Conservation (phyloP, 225 moss, liverwort and hornwort genomes). For the Bryum argenteum region DNA sequence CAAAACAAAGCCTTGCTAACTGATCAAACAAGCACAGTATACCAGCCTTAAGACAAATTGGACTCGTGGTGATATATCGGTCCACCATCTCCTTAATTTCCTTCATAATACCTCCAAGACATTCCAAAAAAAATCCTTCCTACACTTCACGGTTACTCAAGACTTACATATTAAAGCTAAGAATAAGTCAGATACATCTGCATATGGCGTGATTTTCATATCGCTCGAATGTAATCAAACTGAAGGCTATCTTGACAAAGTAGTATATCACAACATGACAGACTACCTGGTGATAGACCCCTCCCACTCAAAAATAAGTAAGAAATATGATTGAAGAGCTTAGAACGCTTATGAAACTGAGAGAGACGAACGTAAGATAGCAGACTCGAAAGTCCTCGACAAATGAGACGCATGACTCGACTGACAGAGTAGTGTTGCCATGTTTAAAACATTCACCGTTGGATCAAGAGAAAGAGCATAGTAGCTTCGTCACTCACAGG, state of each 20-base stretch:
- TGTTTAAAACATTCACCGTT: constrained; percentile 2
- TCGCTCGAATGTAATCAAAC: background rate
- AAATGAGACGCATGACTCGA: background rate
- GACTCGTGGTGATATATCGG: background rate
- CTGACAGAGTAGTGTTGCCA: constrained; percentile 8
- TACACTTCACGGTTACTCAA: background rate
- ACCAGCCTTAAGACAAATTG: background rate
- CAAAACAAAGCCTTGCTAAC: constrained; percentile 5
- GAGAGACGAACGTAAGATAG: background rate
- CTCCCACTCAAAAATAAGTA: background rate
- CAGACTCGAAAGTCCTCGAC: constrained; percentile 16
- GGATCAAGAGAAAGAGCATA: constrained; percentile 11
- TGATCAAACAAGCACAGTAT: background rate
- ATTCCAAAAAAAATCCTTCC: no score
- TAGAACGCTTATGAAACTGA: background rate
- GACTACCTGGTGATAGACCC: constrained; percentile 13
- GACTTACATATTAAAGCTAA: constrained; percentile 15
- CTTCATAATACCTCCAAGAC: no score
- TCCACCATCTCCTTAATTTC: background rate
- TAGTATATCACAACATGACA: constrained; percentile 1
- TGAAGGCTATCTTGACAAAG: constrained; percentile 5
- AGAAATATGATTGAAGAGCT: background rate
- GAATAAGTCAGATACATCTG: constrained; percentile 7
- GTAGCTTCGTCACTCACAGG: background rate
- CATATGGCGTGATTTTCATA: constrained; percentile 3